phyloP scores from a whole-genome alignment of 192 early-diverging fungal species.

The Backusella mclennaniae region DNA sequence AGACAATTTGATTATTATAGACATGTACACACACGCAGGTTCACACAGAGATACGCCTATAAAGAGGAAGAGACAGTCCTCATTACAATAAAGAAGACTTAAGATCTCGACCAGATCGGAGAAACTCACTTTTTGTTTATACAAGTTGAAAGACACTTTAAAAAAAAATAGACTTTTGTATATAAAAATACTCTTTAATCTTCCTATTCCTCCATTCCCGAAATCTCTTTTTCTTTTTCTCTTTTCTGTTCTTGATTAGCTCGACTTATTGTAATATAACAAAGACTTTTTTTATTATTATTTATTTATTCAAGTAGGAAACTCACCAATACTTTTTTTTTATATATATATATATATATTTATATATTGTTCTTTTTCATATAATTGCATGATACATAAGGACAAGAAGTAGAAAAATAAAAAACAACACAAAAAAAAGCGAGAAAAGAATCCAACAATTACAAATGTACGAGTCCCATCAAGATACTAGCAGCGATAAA shows the following conservation, averaged over 20 bases:
- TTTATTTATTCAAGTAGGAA: neutral
- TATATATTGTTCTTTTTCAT: neutral
- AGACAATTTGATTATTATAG: neutral
- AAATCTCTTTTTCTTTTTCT: constrained; percentile 6
- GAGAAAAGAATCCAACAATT: neutral
- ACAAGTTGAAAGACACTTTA: neutral
- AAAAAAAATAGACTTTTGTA: neutral
- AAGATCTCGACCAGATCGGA: constrained; percentile 10
- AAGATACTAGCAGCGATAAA: constrained; percentile 10
- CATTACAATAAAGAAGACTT: constrained; percentile 8
- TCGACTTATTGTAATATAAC: neutral
- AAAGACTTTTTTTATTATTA: too few species aligned
- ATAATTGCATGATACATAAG: neutral
- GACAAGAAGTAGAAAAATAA: neutral
- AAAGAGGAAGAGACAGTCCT: neutral
- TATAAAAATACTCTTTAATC: constrained; percentile 8
- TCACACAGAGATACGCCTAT: neutral
- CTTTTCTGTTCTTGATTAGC: constrained; percentile 4
- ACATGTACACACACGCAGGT: neutral
- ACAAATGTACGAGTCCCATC: constrained; percentile 11
- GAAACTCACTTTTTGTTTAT: constrained; percentile 9
- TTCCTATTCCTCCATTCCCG: constrained; percentile 12
- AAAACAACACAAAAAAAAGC: neutral
- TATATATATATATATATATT: neutral
- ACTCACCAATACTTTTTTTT: neutral